Evolutionary conservation across 225 moss, liverwort and hornwort genomes (phyloP).

Genomic region (Rhytidiadelphus loreus): DNA sequence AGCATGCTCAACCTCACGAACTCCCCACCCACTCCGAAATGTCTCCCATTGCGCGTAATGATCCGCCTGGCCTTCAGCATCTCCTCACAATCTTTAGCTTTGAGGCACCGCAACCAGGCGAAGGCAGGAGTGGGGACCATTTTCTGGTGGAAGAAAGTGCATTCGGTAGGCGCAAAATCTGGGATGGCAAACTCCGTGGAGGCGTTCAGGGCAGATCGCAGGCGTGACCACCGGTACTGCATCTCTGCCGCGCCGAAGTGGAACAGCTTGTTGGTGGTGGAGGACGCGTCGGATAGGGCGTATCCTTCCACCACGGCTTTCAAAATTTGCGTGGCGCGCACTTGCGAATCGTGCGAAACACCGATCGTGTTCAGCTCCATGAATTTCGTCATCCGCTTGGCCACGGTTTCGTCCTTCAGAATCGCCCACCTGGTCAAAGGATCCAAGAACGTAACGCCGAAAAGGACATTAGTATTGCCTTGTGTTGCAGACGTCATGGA

Average conservation of each 20-base stretch:
- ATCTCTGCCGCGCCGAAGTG: conserved; percentile 40
- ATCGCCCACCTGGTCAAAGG: conserved; percentile 53
- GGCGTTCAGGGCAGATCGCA: conserved; percentile 15
- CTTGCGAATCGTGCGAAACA: conserved; percentile 63
- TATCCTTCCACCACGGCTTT: conserved; percentile 35
- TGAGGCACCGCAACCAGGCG: conserved; percentile 48
- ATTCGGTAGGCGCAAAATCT: conserved; percentile 28
- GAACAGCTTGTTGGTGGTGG: conserved; percentile 7
- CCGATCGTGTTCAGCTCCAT: conserved; percentile 65
- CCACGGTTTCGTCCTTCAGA: conserved; percentile 43
- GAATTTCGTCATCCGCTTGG: conserved; percentile 56
- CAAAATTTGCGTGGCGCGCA: conserved; percentile 47
- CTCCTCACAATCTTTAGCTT: conserved; percentile 30
- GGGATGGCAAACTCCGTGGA: conserved; percentile 29
- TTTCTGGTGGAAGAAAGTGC: conserved; percentile 31
- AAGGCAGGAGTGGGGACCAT: conserved; percentile 48
- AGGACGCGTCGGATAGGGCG: neutral
- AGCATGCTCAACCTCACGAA: conserved; percentile 62
- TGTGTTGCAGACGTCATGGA: neutral
- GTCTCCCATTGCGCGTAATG: conserved; percentile 37
- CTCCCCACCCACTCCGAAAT: conserved; percentile 34
- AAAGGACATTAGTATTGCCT: neutral
- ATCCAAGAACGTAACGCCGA: neutral
- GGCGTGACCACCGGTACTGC: conserved; percentile 46
- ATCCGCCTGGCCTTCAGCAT: conserved; percentile 28